Conservation (phyloP, 108 stramenopile species). For the Cyclostephanos tholiformis region DNA sequence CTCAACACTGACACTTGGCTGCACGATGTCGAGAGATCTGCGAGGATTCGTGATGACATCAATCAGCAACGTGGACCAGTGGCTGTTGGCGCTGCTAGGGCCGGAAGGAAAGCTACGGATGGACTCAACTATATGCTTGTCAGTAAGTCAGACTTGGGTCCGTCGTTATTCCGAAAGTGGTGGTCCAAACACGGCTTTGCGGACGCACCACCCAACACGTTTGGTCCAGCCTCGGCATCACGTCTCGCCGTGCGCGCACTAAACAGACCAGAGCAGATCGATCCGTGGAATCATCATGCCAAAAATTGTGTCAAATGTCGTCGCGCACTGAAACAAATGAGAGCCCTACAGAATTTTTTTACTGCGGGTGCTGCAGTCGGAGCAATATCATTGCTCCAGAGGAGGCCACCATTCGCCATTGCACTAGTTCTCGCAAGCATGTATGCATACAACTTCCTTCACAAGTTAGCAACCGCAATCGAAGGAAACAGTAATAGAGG, state of each 20-base stretch:
- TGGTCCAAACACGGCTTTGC: conserved; percentile 30
- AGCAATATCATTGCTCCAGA: conserved; percentile 20
- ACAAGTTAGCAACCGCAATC: conserved; percentile 32
- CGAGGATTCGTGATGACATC: conserved; percentile 10
- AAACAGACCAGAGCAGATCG: conserved; percentile 34
- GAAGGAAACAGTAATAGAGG: conserved; percentile 40
- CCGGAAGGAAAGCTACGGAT: conserved; percentile 8
- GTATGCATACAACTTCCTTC: conserved; percentile 23
- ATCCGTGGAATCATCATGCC: conserved; percentile 51
- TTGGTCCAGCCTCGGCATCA: conserved; percentile 26
- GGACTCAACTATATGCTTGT: conserved; percentile 31
- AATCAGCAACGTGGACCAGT: conserved; percentile 11
- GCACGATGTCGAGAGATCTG: conserved; percentile 49
- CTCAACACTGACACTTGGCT: conserved; percentile 58
- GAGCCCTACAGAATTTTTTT: conserved; percentile 12
- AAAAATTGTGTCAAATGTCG: conserved; percentile 42
- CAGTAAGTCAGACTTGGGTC: conserved; percentile 38
- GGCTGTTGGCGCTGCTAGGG: conserved; percentile 24
- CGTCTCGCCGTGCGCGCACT: conserved; percentile 14
- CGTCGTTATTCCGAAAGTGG: conserved; percentile 39
- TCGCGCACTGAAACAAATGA: conserved; percentile 24
- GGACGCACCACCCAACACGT: conserved; percentile 27
- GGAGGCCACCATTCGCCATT: conserved; percentile 14
- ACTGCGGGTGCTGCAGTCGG: conserved; percentile 16
- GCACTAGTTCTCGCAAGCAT: conserved; percentile 13